Percentiles rank a stretch among this genome's conserved stretches.
These are phyloP conservation scores for Litsea cubeba DNA, from an alignment of 164 flowering plant genomes.

Conservation along the genomic window DNA sequence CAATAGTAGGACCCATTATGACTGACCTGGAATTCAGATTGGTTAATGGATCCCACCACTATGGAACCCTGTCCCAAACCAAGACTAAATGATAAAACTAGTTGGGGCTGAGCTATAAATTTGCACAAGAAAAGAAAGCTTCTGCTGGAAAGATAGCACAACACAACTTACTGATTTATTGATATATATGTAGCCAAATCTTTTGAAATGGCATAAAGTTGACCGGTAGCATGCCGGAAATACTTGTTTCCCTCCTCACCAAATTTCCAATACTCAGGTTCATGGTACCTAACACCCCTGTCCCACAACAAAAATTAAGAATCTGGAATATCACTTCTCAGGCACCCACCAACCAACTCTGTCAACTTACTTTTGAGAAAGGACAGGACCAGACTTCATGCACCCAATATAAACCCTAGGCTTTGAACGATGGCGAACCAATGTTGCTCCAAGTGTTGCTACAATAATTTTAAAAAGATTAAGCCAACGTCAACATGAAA, in stretches of 20 bases:
- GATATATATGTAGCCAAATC: conserved; percentile 82
- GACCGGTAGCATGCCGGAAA: conserved; percentile 96
- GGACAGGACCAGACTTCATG: conserved; percentile 87
- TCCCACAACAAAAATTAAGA: conserved; percentile 10
- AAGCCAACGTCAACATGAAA: neutral
- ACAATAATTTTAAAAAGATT: conserved; percentile 11
- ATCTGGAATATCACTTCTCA: neutral
- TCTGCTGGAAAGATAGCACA: neutral
- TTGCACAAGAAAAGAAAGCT: conserved; percentile 1
- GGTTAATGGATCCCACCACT: neutral
- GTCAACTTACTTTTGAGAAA: conserved; percentile 48
- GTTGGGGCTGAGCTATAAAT: neutral
- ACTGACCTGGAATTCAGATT: neutral
- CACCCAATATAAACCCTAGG: conserved; percentile 70
- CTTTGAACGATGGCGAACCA: conserved; percentile 37
- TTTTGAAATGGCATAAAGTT: conserved; percentile 81
- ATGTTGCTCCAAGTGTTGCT: conserved; percentile 51
- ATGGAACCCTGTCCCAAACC: neutral
- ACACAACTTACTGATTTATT: conserved; percentile 63
- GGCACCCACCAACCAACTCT: neutral
- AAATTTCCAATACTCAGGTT: conserved; percentile 95
- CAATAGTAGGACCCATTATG: neutral
- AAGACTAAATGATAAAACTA: neutral
- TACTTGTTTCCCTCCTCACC: conserved; percentile 92
- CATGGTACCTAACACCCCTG: conserved; percentile 92